Base-by-base conservation (phyloP, 1,284 basidiomycete genomes). In the Marasmius oreades region DNA sequence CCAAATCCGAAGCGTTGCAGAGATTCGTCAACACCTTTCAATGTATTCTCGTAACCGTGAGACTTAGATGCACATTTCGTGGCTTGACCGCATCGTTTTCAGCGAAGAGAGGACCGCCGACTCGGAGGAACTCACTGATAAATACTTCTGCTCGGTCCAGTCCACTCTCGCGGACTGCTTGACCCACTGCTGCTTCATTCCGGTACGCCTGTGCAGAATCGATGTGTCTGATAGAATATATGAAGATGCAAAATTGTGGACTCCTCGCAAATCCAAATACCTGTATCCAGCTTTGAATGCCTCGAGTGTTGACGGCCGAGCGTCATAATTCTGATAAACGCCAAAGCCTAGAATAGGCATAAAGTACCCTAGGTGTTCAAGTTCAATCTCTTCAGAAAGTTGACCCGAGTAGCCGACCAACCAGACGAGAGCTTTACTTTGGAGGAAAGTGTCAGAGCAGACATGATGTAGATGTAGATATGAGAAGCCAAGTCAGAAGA, bases 321-420 rank as follows among this genome's bases (percentile, higher is more conserved):
- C 70, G 51, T 82, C 78, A 61, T 82, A 76, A 72, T 88, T 88
- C 64, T 87, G 81, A 66, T 88, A 95, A 11, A 93, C 88, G 14
- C 92, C 92, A 55, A 93, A 85, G 1, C 92, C 92, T 0, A 95
- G 77, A n/a, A 82, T 70, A 43, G 92, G 92, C 71, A 94, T 85
- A 28, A 66, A 54, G 66, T 80, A 72, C 3, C 84, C 86, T 81
- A 58, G n/a, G n/a, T n/a, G n/a, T 3, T 18, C 23, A 37, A 22
- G 39, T n/a, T 31, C 22, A 31, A 24, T 4, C 20, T 18, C 28
- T 36, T 14, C 12, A 2, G 24, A 1, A 24, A 39, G 3, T 28
- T 24, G 28, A 20, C n/a, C n/a, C 33, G 23, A 6, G n/a, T 36
- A 1, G 14, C 23, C 5, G 16, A 8, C 56, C 26, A 28, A 50